phyloP scores from a whole-genome alignment of 148 eudicot genomes.

The Mesembryanthemum crystallinum region DNA sequence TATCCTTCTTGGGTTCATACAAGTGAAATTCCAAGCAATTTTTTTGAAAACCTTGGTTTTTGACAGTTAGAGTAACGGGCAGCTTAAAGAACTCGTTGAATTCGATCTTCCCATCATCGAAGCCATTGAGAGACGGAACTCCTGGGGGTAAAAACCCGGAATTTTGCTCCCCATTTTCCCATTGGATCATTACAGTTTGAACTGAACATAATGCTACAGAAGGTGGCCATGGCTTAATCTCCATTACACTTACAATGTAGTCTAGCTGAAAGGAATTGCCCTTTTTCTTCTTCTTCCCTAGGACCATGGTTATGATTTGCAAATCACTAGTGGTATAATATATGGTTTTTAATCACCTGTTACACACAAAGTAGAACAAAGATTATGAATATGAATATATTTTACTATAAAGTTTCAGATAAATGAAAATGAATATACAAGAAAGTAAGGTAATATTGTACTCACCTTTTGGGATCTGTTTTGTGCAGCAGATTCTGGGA shows the following conservation, averaged over 20 bases:
- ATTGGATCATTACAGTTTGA: constrained; percentile 67
- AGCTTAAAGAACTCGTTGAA: constrained; percentile 69
- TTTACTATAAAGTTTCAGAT: not conserved
- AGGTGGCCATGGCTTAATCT: constrained; percentile 97
- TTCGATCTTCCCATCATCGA: constrained; percentile 52
- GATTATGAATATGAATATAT: not conserved
- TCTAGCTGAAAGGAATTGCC: constrained; percentile 63
- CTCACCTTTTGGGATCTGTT: not conserved
- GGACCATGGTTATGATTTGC: constrained; percentile 47
- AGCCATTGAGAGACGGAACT: constrained; percentile 42
- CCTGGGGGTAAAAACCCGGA: constrained; percentile 62
- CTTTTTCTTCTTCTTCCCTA: constrained; percentile 76
- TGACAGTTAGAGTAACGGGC: constrained; percentile 46
- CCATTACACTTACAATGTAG: constrained; percentile 65
- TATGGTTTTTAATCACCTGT: not conserved
- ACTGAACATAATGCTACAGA: constrained; percentile 68
- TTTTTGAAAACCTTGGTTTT: constrained; percentile 60
- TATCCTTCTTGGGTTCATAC: constrained; percentile 73
- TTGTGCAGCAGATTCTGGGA: not conserved
- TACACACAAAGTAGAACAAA: not conserved
- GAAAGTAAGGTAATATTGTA: not conserved
- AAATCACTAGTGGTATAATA: not conserved
- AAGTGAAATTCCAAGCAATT: constrained; percentile 68
- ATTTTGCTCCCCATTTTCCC: constrained; percentile 78
- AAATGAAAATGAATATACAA: not conserved